A percentile compares a stretch with the other conserved stretches of the same genome.
Conservation (phyloP, 2,329 filamentous ascomycete genomes). For the Fusarium burgessii region DNA sequence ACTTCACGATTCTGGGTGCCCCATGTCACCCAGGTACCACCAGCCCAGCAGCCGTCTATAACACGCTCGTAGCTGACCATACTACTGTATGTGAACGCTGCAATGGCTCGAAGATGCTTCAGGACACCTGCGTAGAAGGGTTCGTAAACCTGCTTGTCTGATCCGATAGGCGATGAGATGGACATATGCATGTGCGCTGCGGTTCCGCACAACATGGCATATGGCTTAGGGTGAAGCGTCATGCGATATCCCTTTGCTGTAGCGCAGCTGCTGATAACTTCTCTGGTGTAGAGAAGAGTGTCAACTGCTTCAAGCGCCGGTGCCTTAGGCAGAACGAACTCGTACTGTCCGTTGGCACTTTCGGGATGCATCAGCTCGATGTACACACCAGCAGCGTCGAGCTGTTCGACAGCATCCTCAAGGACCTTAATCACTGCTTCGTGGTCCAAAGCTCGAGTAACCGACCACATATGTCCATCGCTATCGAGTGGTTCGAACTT, state of each 20-base stretch:
- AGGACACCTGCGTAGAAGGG: slow-evolving; percentile 80
- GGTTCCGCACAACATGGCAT: slow-evolving; percentile 67
- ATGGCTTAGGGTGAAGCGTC: slow-evolving; percentile 80
- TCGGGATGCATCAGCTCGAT: slow-evolving; percentile 82
- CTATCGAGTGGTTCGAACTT: slow-evolving; percentile 62
- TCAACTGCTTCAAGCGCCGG: slow-evolving; percentile 77
- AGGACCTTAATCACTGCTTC: slow-evolving; percentile 68
- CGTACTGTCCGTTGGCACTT: slow-evolving; percentile 79
- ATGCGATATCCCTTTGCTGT: slow-evolving; percentile 72
- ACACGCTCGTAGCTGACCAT: slow-evolving; percentile 77
- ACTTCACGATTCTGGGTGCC: slow-evolving; percentile 84
- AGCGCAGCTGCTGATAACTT: slow-evolving; percentile 75
- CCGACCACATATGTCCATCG: slow-evolving; percentile 77
- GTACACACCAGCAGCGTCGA: slow-evolving; percentile 72
- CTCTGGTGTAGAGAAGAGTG: slow-evolving; percentile 75
- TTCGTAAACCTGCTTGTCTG: slow-evolving; percentile 62
- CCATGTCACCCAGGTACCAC: slow-evolving; percentile 84
- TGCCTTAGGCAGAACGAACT: slow-evolving; percentile 75
- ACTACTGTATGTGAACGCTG: slow-evolving; percentile 76
- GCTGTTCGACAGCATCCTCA: slow-evolving; percentile 71
- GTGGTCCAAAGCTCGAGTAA: slow-evolving; percentile 72
- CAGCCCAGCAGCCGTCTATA: slow-evolving; percentile 77
- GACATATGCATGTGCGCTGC: slow-evolving; percentile 79
- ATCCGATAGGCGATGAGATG: slow-evolving; percentile 61
- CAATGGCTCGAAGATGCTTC: slow-evolving; percentile 72